Conservation (phyloP, 75 land plant species). For the Cunninghamia lanceolata region DNA sequence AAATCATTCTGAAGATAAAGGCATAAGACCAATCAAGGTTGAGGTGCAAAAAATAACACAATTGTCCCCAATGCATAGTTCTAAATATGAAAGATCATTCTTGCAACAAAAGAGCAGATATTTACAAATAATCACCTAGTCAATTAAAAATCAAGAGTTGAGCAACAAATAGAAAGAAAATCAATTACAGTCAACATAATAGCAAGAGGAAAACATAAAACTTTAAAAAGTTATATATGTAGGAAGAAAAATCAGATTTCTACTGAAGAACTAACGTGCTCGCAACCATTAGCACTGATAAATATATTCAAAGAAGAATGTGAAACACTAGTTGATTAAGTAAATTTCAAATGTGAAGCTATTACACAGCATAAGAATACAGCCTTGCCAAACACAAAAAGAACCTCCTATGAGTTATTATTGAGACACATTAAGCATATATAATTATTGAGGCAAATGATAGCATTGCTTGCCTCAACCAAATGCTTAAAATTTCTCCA, state of each 20-base stretch:
- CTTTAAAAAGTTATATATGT: too few species aligned
- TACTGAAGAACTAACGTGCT: too few species aligned
- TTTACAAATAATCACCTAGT: neutral
- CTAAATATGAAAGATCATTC: neutral
- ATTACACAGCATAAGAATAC: neutral
- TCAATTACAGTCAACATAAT: neutral
- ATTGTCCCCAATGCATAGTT: neutral
- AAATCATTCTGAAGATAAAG: neutral
- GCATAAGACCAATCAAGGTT: neutral
- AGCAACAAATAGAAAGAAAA: neutral
- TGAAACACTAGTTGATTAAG: neutral
- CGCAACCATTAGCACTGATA: neutral
- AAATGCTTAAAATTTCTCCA: too few species aligned
- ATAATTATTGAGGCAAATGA: too few species aligned
- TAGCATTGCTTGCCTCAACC: too few species aligned
- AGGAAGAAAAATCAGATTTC: too few species aligned
- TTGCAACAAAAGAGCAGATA: too few species aligned
- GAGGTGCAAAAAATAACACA: neutral
- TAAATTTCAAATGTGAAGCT: neutral
- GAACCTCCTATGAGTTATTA: neutral
- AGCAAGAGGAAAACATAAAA: neutral
- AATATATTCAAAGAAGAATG: neutral
- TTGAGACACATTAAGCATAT: too few species aligned
- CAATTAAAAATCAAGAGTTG: neutral
- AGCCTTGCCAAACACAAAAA: neutral